Evolutionary conservation across 768 basidiomycete species (phyloP), one percentile per base, ranked within the genome.

Genomic region (Phanerochaete carnosa): DNA sequence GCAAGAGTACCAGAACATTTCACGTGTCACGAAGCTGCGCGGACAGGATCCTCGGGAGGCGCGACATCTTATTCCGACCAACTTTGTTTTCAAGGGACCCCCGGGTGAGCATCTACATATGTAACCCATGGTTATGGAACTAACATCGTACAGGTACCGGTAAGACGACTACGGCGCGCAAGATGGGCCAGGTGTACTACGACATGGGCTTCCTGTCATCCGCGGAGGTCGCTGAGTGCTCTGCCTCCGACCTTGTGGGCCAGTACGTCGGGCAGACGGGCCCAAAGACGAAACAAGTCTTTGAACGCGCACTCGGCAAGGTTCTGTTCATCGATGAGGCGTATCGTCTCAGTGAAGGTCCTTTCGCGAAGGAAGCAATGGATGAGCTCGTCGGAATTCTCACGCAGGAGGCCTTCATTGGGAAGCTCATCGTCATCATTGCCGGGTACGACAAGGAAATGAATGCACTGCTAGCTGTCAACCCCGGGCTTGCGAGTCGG

Each of bases 251-350:
- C 62, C 76, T 90, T 30, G 82, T 89, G 1, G 89, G 84, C 1
- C 77, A 88, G 65, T 89, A 84, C 53, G 81, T 89, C 9, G 88
- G 88, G 5, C 87, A 89, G 0, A 89, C 88, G 0, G 89, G 88
- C 0, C 87, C 86, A 0, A 88, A 88, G 69, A 85, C 84, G 1
- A 76, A 72, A 63, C 76, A 81, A 56, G 65, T 84, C 1, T 82
- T 90, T 50, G 84, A 87, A 49, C 85, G 83, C 67, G 88, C 86
- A 0, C 76, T 87, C 0, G 88, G 88, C 0, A 79, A 80, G 45
- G 87, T 90, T 2, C 75, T 89, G 0, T 89, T 90, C 73, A 77
- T 89, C 55, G 88, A 89, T 57, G 88, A 90, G 62, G 88, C 88
- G 0, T 90, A 90, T 64, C 76, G 87, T 26, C 75, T 90, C 13